phyloP scores from a whole-genome alignment of 1,284 basidiomycete genomes.

The Porodaedalea pini region DNA sequence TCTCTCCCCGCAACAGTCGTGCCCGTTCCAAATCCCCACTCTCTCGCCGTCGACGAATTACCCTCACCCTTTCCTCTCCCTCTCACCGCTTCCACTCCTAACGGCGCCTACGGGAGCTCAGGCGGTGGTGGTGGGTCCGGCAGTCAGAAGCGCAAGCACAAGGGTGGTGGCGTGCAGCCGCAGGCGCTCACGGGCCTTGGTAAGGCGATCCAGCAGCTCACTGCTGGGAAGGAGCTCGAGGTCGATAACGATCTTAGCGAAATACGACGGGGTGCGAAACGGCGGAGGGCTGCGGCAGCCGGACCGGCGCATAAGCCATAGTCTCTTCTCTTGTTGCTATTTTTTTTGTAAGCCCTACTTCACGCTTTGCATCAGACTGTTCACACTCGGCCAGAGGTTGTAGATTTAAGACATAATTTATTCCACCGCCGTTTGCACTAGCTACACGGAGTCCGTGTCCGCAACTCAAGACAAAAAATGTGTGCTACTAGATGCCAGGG shows the following conservation, averaged over 20 bases:
- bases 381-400: too few species aligned
- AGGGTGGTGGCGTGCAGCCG: constrained; percentile 50
- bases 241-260: constrained; percentile 70
- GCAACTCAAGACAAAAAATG: not conserved
- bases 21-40: constrained; percentile 71
- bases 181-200: constrained; percentile 51
- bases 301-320: constrained; percentile 9
- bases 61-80: constrained; percentile 78
- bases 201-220: constrained; percentile 56
- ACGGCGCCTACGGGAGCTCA: constrained; percentile 33
- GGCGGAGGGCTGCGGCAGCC: constrained; percentile 50
- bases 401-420: not conserved
- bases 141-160: constrained; percentile 48
- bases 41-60: constrained; percentile 75
- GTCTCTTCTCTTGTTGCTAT: not conserved
- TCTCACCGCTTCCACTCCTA: constrained; percentile 46
- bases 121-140: constrained; percentile 39
- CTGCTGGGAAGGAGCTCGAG: constrained; percentile 58
- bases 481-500: not conserved
- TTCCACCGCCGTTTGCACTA: not conserved
- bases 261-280: constrained; percentile 68
- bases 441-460: not conserved
- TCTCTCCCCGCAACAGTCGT: constrained; percentile 56
- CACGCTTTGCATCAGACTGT: not conserved
- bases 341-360: not conserved